Evolutionary conservation across 208 protist genomes (phyloP), one percentile per base, ranked within the genome.

Genomic region (Leishmania tropica): DNA sequence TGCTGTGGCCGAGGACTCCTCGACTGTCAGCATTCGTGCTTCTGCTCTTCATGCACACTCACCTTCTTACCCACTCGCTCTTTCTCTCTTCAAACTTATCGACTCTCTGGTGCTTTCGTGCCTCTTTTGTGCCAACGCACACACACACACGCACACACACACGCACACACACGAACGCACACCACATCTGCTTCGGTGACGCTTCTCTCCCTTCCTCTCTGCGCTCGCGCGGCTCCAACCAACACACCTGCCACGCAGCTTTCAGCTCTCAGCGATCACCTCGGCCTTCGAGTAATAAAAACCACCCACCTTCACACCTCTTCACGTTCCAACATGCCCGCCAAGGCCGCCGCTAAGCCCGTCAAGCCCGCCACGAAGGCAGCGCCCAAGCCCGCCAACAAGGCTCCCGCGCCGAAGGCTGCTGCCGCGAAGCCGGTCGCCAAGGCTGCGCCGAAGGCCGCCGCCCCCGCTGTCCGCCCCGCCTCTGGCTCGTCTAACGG

Each of bases 221-320:
- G 24, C 35, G 1, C 7, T 15, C 53, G 24, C 47, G 47, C 51
- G 24, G 31, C 21, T 54, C 13, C 42, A 17, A 28, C 47, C 1
- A 21, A n/a, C 70, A 37, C 45, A 21, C 40, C 45, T 3, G 45
- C 24, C 70, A 37, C 13, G 7, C 70, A 87, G 71, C 81, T 84
- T 79, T 88, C 72, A 81, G 82, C 82, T 90, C 85, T 77, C 75
- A 86, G 76, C 82, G 62, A 83, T 75, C 62, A 93, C 92, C 92
- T 94, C 90, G 92, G 88, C 87, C 92, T 87, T 93, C 92, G 92
- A 96, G 92, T 96, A 96, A 96, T 67, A 96, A 96, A 93, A 94
- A 72, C 40, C 60, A 53, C 42, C 83, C 54, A 8, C 58, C 70
- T 78, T 65, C 64, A 87, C 80, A 67, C 78, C 21, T 76, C 65